Base-by-base conservation (phyloP, 306 rosid species). In the Pyrus betulifolia region DNA sequence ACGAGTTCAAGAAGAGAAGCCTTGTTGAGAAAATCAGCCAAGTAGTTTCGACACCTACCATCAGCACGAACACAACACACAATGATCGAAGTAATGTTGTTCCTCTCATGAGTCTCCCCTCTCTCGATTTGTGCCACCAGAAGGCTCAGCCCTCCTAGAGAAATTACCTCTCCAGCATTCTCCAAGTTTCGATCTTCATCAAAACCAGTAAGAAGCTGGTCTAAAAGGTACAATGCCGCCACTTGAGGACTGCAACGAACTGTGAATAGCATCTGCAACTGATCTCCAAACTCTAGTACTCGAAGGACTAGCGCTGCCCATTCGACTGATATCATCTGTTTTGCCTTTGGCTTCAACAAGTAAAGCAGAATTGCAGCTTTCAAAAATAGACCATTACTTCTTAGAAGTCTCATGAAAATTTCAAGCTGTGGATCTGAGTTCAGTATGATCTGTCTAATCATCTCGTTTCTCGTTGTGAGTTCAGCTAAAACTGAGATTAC, bases 141-240 rank as follows among this genome's bases (percentile, higher is more conserved):
- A 40, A 91, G 74, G 64, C 84, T 84, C 82, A 93, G 78, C 30
- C 98, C 97, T 22, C 98, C 97, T 14, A 83, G 88, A 62, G 92
- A 85, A 67, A 93, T 85, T 75, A 91, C 85, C 23, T 86, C 92
- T 79, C 94, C 88, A 0, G 96, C 89, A 79, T 93, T 91, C 87
- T 93, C 97, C 12, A 89, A 80, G 77, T 93, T 93, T 81, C 89
- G 81, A 38, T 89, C 98, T 81, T 93, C 96, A 78, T 93, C 96
- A 79, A 89, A 91, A 71, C 98, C 97, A 0, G 80, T 88, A 28
- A 93, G 85, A 51, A 93, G 93, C 78, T 93, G 97, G 46, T 91
- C 84, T 79, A 93, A 78, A 27, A 88, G 78, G 88, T 93, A 93
- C 81, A 88, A 88, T 35, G 98, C 96, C 46, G 97, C 91, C 8